These are phyloP conservation scores for Lycium ferocissimum DNA, from an alignment of 257 asterid species.

Conservation along the genomic window DNA sequence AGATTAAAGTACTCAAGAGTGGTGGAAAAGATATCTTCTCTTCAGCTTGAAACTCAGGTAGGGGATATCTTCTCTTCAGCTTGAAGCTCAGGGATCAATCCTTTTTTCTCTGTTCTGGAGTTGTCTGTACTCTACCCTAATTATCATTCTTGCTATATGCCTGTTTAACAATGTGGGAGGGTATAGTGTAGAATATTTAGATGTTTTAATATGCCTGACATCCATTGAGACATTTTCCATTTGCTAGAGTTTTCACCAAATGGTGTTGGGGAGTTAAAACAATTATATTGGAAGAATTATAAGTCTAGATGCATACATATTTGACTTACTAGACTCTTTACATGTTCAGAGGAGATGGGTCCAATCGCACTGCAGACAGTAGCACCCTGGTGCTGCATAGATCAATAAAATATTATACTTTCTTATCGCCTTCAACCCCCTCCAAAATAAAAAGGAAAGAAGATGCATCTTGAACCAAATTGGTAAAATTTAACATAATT, in stretches of 20 bases:
- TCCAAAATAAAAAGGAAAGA: background rate
- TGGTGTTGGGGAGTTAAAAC: background rate
- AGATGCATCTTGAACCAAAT: background rate
- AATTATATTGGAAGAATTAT: background rate
- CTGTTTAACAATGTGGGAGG: conserved; percentile 1
- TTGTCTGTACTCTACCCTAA: background rate
- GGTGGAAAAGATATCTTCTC: conserved; percentile 67
- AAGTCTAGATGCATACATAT: background rate
- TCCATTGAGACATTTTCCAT: conserved; percentile 13
- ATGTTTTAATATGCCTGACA: background rate
- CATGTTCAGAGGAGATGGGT: background rate
- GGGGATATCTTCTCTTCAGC: conserved; percentile 30
- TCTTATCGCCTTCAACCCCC: background rate
- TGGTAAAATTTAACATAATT: background rate
- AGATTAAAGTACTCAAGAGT: conserved; percentile 67
- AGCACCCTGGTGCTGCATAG: background rate
- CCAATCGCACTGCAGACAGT: background rate
- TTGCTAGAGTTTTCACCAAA: background rate
- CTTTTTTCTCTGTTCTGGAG: conserved; percentile 2
- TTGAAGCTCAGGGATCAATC: background rate
- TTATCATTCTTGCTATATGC: conserved; percentile 11
- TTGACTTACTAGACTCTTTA: conserved; percentile 15
- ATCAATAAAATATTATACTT: background rate
- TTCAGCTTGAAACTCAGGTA: conserved; percentile 83
- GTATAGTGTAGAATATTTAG: background rate